Conservation (phyloP, 148 eudicot genomes). For the Limonium bicolor region DNA sequence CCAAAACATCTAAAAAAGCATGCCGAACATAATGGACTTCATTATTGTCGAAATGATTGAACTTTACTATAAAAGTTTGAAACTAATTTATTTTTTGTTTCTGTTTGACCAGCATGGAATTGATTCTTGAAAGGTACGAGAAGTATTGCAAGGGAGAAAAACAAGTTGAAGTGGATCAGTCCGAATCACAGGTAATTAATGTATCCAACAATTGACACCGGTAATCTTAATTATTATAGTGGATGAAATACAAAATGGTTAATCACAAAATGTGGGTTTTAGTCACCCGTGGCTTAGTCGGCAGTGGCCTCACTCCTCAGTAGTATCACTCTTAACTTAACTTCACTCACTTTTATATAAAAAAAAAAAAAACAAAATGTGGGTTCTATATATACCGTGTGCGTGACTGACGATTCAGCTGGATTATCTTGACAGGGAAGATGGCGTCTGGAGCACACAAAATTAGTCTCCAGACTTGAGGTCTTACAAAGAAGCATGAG, state of each 20-base stretch:
- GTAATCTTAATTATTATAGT: neutral
- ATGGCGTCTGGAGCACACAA: slow-evolving; percentile 57
- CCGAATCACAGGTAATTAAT: slow-evolving; percentile 26
- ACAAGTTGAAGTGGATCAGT: slow-evolving; percentile 16
- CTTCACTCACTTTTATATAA: neutral
- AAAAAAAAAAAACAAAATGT: neutral
- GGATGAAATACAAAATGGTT: neutral
- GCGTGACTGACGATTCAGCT: neutral
- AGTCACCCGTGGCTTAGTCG: neutral
- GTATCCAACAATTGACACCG: neutral
- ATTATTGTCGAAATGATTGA: no score
- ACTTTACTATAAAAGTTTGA: no score
- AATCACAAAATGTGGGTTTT: neutral
- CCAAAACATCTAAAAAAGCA: no score
- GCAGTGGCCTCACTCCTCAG: neutral
- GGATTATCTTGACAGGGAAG: slow-evolving; percentile 10
- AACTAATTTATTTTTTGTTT: no score
- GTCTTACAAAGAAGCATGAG: slow-evolving; percentile 74
- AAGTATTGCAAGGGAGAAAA: slow-evolving; percentile 46
- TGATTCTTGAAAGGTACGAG: slow-evolving; percentile 71
- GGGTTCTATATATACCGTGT: no score
- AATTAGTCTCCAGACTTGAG: slow-evolving; percentile 46
- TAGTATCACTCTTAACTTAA: neutral
- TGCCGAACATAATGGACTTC: no score
- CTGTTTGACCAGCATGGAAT: slow-evolving; percentile 81